phyloP scores from a whole-genome alignment of 805 yeast genomes.

The Candida pini region DNA sequence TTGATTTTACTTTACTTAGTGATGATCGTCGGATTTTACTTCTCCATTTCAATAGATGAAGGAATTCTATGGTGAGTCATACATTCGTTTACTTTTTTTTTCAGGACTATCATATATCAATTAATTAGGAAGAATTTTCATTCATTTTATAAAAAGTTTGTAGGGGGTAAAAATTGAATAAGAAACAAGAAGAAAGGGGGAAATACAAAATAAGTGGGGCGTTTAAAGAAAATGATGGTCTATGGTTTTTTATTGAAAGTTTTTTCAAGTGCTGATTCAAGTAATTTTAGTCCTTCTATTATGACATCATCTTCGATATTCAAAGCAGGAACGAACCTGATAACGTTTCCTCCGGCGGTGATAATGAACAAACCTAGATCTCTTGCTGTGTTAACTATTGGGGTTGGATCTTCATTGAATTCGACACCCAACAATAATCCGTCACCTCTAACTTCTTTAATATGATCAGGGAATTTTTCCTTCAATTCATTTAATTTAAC shows the following conservation, averaged over 20 bases:
- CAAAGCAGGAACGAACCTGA: conserved; percentile 89
- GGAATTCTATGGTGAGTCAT: conserved; percentile 3
- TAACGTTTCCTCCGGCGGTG: conserved; percentile 87
- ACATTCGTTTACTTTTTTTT: background rate
- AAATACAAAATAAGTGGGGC: too few species aligned
- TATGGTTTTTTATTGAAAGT: conserved; percentile 14
- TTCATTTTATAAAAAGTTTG: background rate
- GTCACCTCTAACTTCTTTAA: conserved; percentile 74
- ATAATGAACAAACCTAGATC: conserved; percentile 78
- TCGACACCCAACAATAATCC: conserved; percentile 87
- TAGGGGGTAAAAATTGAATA: too few species aligned
- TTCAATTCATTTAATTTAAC: conserved; percentile 45
- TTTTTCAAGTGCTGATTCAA: conserved; percentile 48
- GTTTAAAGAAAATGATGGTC: too few species aligned
- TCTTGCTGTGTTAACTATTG: conserved; percentile 63
- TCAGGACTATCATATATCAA: background rate
- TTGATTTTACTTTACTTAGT: conserved; percentile 73
- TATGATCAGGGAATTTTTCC: conserved; percentile 52
- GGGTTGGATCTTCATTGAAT: conserved; percentile 57
- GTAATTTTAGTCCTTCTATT: conserved; percentile 63
- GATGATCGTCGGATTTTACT: conserved; percentile 75
- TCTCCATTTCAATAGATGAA: conserved; percentile 39
- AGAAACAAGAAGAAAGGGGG: background rate
- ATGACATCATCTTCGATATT: conserved; percentile 70
- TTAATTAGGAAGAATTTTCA: too few species aligned